Percentiles rank a stretch among this genome's conserved stretches.
phyloP scores from a whole-genome alignment of 2,329 filamentous ascomycete genomes.

The Ascochyta rabiei region DNA sequence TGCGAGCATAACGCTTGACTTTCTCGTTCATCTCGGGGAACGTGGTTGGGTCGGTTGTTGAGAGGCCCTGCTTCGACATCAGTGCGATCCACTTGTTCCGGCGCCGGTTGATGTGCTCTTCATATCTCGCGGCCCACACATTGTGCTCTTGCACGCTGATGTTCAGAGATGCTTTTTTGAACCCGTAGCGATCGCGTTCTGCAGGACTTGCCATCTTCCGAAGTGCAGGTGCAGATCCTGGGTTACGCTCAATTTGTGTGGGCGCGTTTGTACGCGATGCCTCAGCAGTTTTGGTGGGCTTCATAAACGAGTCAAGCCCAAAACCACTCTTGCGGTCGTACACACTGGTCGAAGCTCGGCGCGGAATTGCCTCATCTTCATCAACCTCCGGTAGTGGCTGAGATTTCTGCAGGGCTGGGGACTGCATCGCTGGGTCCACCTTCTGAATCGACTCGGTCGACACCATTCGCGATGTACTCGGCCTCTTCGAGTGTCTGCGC shows the following conservation, averaged over 20 bases:
- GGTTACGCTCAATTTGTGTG: conserved; percentile 5
- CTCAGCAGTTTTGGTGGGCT: conserved; percentile 2
- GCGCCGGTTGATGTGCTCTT: conserved; percentile 74
- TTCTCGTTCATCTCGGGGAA: conserved; percentile 84
- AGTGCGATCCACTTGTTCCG: conserved; percentile 81
- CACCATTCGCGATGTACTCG: conserved; percentile 24
- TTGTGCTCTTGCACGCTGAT: conserved; percentile 80
- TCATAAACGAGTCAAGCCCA: conserved; percentile 14
- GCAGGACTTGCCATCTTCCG: conserved; percentile 34
- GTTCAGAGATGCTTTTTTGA: conserved; percentile 85
- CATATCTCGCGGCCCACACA: conserved; percentile 77
- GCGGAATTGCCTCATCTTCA: conserved; percentile 42
- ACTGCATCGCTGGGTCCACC: conserved; percentile 19
- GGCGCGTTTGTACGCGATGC: conserved; percentile 10
- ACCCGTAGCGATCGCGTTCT: conserved; percentile 83
- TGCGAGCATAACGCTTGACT: conserved; percentile 87
- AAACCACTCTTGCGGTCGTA: conserved; percentile 41
- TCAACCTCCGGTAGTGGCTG: conserved; percentile 42
- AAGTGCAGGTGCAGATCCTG: conserved; percentile 17
- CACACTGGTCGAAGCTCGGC: conserved; percentile 44
- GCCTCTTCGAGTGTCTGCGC: conserved; percentile 31
- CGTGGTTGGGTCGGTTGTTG: conserved; percentile 71
- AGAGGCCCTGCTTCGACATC: conserved; percentile 76
- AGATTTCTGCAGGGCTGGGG: conserved; percentile 32
- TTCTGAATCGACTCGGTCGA: conserved; percentile 23